phyloP scores from a whole-genome alignment of 108 stramenopile genomes.

The Cyclotella sp. region DNA sequence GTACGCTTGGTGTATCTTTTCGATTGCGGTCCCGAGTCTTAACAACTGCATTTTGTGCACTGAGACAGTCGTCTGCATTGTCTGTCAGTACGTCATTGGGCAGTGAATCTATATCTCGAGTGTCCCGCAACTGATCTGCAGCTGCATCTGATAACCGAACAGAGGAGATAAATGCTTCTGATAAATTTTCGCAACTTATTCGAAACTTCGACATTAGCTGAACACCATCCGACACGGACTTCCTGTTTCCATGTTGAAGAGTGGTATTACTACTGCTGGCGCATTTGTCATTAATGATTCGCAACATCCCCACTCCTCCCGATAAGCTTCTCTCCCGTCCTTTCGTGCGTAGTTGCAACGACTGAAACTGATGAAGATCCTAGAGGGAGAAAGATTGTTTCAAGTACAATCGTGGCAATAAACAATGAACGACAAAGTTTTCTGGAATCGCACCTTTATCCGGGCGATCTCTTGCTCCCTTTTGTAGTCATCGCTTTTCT shows the following conservation, averaged over 20 bases:
- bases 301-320: slow-evolving; percentile 18
- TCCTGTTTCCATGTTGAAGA: slow-evolving; percentile 20
- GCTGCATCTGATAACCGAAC: slow-evolving; percentile 32
- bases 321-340: slow-evolving; percentile 9
- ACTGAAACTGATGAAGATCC: not conserved
- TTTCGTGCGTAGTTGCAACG: not conserved
- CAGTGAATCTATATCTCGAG: not conserved
- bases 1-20: too few species aligned
- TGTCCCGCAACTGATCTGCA: slow-evolving; percentile 14
- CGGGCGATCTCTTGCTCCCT: not conserved
- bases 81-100: not conserved
- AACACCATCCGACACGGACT: slow-evolving; percentile 50
- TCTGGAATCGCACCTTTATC: not conserved
- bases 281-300: slow-evolving; percentile 1
- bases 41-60: too few species aligned
- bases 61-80: not conserved
- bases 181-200: not conserved
- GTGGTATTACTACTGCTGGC: not conserved
- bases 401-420: too few species aligned
- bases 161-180: not conserved
- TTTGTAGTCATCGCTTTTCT: not conserved
- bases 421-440: too few species aligned
- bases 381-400: not conserved
- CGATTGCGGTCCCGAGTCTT: too few species aligned
- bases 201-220: slow-evolving; percentile 22